phyloP scores from a whole-genome alignment of 805 yeast genomes.

The Teunomyces panamensis region DNA sequence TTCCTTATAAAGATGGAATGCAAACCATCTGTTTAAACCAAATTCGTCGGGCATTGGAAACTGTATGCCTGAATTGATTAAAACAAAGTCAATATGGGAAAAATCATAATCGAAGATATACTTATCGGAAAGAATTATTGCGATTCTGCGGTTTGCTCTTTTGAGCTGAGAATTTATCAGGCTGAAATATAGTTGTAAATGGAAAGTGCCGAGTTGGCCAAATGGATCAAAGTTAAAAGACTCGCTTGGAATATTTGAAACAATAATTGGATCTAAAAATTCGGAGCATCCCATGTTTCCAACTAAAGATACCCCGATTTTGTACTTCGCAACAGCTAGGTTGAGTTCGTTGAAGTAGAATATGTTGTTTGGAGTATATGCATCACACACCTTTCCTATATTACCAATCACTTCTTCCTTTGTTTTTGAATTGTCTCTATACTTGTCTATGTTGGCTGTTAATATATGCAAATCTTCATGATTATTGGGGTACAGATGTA shows the following conservation, averaged over 20 bases:
- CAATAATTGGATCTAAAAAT: conserved; percentile 21
- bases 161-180: conserved; percentile 14
- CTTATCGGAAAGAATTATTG: conserved; percentile 15
- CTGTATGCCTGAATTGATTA: conserved; percentile 11
- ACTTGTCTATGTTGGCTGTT: neutral
- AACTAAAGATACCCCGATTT: conserved; percentile 18
- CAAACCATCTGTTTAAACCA: conserved; percentile 14
- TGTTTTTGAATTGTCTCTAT: neutral
- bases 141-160: conserved; percentile 10
- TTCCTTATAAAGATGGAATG: conserved; percentile 8
- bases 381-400: conserved; percentile 3
- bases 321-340: conserved; percentile 11
- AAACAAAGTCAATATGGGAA: conserved; percentile 14
- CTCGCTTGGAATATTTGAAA: conserved; percentile 8
- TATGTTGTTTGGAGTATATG: conserved; percentile 13
- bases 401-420: neutral
- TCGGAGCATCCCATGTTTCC: conserved; percentile 20
- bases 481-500: neutral
- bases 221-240: conserved; percentile 14
- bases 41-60: conserved; percentile 16
- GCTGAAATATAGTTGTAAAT: conserved; percentile 15
- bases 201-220: conserved; percentile 18
- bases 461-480: neutral
- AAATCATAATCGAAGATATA: conserved; percentile 10
- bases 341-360: conserved; percentile 22